These are phyloP conservation scores for Talaromyces nanjingensis DNA, from an alignment of 495 filamentous ascomycete genomes.

Conservation along the genomic window DNA sequence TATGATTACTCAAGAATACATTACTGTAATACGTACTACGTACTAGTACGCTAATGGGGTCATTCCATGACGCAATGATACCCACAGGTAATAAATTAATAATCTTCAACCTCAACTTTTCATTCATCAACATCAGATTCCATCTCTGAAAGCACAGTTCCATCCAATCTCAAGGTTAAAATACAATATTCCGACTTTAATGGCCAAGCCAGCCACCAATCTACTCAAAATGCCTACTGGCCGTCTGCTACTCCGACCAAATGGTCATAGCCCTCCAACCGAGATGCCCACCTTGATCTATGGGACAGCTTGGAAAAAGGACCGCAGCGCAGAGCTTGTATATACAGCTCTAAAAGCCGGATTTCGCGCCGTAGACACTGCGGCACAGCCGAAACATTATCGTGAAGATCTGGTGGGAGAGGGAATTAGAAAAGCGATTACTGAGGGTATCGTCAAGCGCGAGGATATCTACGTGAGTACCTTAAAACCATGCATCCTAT, in stretches of 20 bases:
- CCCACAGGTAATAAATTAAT: too few species aligned
- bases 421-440: slow-evolving; percentile 52
- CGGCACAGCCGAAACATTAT: slow-evolving; percentile 74
- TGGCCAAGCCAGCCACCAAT: background rate
- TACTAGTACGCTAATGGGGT: too few species aligned
- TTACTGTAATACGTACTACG: too few species aligned
- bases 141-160: background rate
- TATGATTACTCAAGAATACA: too few species aligned
- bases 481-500: background rate
- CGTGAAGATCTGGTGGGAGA: slow-evolving; percentile 64
- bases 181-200: background rate
- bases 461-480: slow-evolving; percentile 53
- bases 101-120: too few species aligned
- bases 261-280: slow-evolving; percentile 5
- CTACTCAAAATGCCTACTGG: background rate
- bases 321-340: slow-evolving; percentile 58
- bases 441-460: slow-evolving; percentile 49
- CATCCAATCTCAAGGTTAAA: background rate
- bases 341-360: slow-evolving; percentile 61
- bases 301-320: slow-evolving; percentile 86
- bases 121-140: background rate
- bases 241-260: background rate
- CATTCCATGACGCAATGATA: too few species aligned
- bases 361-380: slow-evolving; percentile 72
- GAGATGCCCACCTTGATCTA: slow-evolving; percentile 58